Evolutionary conservation across 2,329 filamentous ascomycete species (phyloP), one percentile per base, ranked within the genome.

Genomic region (Aspergillus japonicus): DNA sequence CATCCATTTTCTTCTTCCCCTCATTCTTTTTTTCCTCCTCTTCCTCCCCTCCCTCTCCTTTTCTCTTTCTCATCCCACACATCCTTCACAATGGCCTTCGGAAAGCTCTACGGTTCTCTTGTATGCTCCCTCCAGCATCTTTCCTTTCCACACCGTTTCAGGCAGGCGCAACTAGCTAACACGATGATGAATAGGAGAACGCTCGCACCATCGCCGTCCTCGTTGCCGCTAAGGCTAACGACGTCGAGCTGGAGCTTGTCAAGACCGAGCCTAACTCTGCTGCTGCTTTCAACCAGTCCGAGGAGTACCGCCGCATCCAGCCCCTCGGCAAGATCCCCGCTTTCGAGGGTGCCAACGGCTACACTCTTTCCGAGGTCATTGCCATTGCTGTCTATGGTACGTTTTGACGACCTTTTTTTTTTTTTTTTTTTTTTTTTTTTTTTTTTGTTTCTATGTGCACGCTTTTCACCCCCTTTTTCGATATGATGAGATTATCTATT

Each of bases 301-400:
- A 83, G 67, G 92, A 96, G 76, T 96, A 96, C 85, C 82, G 87
- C 75, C 90, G 92, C 83, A 78, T 90, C 80, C 96, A 92, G 86
- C 87, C 88, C 74, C 89, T 96, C 66, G 89, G 89, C 82, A 96
- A 94, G 86, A 84, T 98, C 75, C 95, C 95, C 68, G 89, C 92
- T 75, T 98, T 99, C 77, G 86, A 94, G 73, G 93, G 93, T 77
- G 84, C 88, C 75, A 95, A 99, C 81, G 94, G 93, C 80, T 98
- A 90, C 81, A 83, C 87, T 73, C 87, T 99, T 71, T 89, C 86
- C 66, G 95, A 99, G 88, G 85, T 80, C 81, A 93, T 98, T 73
- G 95, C 95, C 79, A 94, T 99, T 75, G 91, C 92, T 77, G 91
- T 99, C 84, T 99, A 98, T 85, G 82, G 95, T 99, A 91, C 74